A percentile compares a stretch with the other conserved stretches of the same genome.
Evolutionary conservation across 163 green algal genomes (phyloP).

Genomic region (Scenedesmus sp.): DNA sequence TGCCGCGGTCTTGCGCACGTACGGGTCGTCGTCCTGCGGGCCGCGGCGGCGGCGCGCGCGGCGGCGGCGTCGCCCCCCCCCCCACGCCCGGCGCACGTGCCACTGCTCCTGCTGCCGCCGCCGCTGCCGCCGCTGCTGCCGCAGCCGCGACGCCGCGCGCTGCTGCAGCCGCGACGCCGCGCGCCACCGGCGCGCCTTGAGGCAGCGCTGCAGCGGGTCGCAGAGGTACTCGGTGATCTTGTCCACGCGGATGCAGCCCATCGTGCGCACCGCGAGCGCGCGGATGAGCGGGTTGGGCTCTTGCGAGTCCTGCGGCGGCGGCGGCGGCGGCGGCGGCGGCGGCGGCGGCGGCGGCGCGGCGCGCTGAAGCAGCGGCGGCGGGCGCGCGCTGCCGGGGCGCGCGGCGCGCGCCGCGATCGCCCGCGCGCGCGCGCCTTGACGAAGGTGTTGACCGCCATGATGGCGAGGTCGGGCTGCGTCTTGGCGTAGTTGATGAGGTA

Average conservation of each 20-base stretch:
- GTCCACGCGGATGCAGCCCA: conserved; percentile 99
- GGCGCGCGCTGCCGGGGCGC: too few relatives aligned
- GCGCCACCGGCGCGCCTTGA: conserved; percentile 49
- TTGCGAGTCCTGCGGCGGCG: conserved; percentile 90
- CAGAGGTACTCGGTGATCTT: conserved; percentile 99
- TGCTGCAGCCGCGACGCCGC: not conserved
- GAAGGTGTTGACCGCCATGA: conserved; percentile 99
- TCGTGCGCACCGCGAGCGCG: conserved; percentile 97
- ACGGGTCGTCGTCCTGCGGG: conserved; percentile 98
- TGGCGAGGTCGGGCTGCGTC: conserved; percentile 97
- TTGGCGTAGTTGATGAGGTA: conserved; percentile 99
- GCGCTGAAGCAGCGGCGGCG: too few relatives aligned
- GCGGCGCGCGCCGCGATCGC: too few relatives aligned
- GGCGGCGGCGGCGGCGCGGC: too few relatives aligned
- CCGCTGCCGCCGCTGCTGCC: not conserved
- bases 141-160: not conserved
- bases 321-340: not conserved
- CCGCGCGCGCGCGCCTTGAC: conserved; percentile 96
- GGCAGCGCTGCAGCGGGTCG: conserved; percentile 92
- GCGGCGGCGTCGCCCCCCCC: too few relatives aligned
- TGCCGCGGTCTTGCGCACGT: conserved; percentile 98
- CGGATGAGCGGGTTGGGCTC: conserved; percentile 98
- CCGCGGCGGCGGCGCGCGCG: not conserved
- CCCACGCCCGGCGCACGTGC: too few relatives aligned
- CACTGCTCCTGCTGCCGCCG: not conserved